Evolutionary conservation across 306 rosid species (phyloP), one percentile per base, ranked within the genome.

Genomic region (Arachis hypogaea): DNA sequence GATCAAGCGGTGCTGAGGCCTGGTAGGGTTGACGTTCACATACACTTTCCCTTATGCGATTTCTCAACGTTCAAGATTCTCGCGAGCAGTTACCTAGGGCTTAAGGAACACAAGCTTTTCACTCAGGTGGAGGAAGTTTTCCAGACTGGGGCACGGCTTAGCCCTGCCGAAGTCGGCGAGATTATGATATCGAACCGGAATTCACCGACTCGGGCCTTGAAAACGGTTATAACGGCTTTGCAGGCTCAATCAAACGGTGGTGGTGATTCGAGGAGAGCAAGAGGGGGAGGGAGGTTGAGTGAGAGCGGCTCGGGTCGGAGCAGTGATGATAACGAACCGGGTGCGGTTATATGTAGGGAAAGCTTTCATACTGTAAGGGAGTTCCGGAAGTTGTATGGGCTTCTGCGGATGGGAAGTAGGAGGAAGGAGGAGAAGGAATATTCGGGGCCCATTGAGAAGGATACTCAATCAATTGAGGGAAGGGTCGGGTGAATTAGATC

Each of bases 71-170:
- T 93, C 65, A 93, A 88, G 85, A 83, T 75, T 74, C 73, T 93
- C 10, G 97, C 97, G 0, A 73, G 22, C 2, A 87, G 85, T 67
- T 83, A 93, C 54, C 72, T 93, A 69, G 98, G 98, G 54, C 69
- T 93, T 14, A 93, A 89, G 81, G 98, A 93, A 22, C 98, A 93
- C 86, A 93, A 93, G 93, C 91, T 93, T 9, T 93, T 93, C 69
- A 69, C 84, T 42, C 94, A 89, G 44, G 89, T 91, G 28, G 96
- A 93, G 72, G 98, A 93, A 80, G 81, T 88, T 72, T 86, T 89
- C 5, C 96, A 86, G 56, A 70, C 75, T 61, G 96, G 97, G 1
- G 88, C 84, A 11, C 80, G 86, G 43, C 74, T 93, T 63, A 91
- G 93, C 66, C 93, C 92, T 63, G 98, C 96, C 4, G 96, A 89